Base-by-base conservation (phyloP, 345 rosid genomes). In the Mercurialis annua region DNA sequence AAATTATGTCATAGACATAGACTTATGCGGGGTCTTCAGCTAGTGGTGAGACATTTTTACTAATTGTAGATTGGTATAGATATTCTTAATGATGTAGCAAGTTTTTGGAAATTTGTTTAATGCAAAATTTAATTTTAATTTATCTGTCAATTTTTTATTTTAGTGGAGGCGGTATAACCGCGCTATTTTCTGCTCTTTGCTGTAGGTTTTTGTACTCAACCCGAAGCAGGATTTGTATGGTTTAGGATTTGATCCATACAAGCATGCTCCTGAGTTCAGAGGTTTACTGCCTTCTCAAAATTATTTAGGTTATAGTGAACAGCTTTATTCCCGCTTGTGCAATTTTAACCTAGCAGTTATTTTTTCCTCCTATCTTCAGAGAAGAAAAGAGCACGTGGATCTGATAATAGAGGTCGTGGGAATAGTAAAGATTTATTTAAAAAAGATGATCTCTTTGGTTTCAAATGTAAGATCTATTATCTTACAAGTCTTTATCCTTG, bases 191-290 rank as follows among this genome's bases (percentile, higher is more conserved):
- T 51, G 70, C 72, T 63, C 10, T 61, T 15, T 70, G 62, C 66
- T 78, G 66, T 80, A 94, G 99, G 84, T 82, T 53, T 85, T 68
- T 70, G 86, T 86, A 60, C 87, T 83, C 65, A 77, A 86, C 70
- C 99, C 99, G n/a, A 94, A 94, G 83, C 89, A 89, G 76, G 93
- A 94, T 74, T 67, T 84, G 64, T 82, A 89, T 79, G 99, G 99
- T 70, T 74, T 94, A 73, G 99, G 97, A 30, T 91, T 70, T 77
- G 96, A 91, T 85, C 99, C 98, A 65, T 94, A 80, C 67, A 86
- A 86, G 83, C 82, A 89, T 81, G 99, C 99, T 82, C 99, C 98
- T 51, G 99, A 94, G 76, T 91, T 94, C 73, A 83, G 96, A 83
- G 96, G 99, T 94, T 69, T 42, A 66, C 74, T 49, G 34, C 75